Percentiles rank a stretch among this genome's conserved stretches.
Conservation (phyloP, 495 filamentous ascomycete genomes). For the Niebla homalea region DNA sequence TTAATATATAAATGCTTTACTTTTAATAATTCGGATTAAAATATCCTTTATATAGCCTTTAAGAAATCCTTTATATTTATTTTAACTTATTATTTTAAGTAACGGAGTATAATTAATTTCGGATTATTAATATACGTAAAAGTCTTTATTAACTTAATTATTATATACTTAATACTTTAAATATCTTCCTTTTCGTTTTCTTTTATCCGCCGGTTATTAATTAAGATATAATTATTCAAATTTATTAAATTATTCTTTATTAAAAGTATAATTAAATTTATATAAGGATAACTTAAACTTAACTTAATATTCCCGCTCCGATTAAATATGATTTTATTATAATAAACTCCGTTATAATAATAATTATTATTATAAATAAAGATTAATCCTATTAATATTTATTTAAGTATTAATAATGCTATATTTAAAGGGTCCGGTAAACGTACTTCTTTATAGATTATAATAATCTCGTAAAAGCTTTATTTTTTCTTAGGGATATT, state of each 20-base stretch:
- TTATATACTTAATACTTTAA: conserved; percentile 1
- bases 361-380: no score
- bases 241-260: neutral
- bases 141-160: neutral
- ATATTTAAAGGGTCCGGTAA: no score
- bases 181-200: neutral
- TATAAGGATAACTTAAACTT: no score
- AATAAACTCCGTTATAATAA: no score
- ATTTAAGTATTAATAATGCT: no score
- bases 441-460: no score
- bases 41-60: no score
- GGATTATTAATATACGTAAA: neutral
- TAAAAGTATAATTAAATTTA: no score
- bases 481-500: neutral
- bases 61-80: conserved; percentile 4
- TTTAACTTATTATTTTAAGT: conserved; percentile 2
- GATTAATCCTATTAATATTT: no score
- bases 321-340: no score
- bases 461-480: no score
- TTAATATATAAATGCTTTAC: conserved; percentile 3
- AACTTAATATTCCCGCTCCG: no score
- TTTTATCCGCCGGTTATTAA: conserved; percentile 4
- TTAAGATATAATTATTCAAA: neutral
- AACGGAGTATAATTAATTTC: conserved; percentile 1
- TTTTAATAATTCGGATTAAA: neutral